Base-by-base conservation (phyloP, 257 asterid genomes). In the Fraxinus pennsylvanica region DNA sequence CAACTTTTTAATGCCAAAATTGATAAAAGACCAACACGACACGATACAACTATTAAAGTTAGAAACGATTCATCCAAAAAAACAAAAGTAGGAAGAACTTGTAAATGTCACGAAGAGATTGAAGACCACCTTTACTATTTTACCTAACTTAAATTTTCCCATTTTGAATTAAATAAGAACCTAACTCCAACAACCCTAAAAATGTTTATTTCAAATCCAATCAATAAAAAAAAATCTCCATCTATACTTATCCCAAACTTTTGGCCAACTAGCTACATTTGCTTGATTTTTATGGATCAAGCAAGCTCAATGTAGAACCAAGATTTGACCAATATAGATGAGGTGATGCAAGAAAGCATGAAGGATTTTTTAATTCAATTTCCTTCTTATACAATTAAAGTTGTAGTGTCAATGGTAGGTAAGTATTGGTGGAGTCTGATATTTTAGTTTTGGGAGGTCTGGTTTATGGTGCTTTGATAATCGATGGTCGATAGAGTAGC, bases 231-330 rank as follows among this genome's bases (percentile, higher is more conserved):
- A n/a, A 59, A 22, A 61, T 8, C 30, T 13, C n/a, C 30, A 21
- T 25, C 68, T 0, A 61, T 61, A 12, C 17, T 61, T 61, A 61
- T 61, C 68, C 33, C 68, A 22, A 61, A 61, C 68, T 22, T 61
- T 61, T 61, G 68, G 68, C 36, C 25, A 75, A 41, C 43, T 36
- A 21, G 36, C 72, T 25, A 36, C 63, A 13, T 43, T 32, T 33
- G 52, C 54, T 65, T 68, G 78, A 82, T 71, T 72, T 74, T 67
- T 57, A 32, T 39, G 70, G 68, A 54, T 54, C 65, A 54, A 61
- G 68, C 68, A 61, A 22, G 68, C 68, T n/a, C 32, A 9, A 7
- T 8, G 33, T 25, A 32, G 29, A 32, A 19, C 71, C 4, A 71
- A 72, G 5, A 21, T 75, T 78, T 68, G 78, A 82, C 76, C 72